Percentiles rank a stretch among this genome's conserved stretches.
phyloP scores from a whole-genome alignment of 768 basidiomycete genomes.

The Rhizopogon sp. region DNA sequence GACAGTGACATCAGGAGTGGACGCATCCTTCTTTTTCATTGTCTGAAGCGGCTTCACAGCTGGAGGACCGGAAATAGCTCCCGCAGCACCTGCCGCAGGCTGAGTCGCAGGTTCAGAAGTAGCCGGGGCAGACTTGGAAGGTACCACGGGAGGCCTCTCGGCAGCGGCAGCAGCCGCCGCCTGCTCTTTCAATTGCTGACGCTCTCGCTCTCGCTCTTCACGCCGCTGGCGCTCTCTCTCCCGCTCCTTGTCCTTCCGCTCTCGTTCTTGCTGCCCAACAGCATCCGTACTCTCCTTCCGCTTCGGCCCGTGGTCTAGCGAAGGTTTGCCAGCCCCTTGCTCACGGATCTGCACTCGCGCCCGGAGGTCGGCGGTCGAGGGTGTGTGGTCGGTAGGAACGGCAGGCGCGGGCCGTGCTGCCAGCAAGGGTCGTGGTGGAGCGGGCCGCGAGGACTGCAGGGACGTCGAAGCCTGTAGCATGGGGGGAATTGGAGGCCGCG shows the following conservation, averaged over 20 bases:
- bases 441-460: conserved; percentile 56
- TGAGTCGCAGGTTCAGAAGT: conserved; percentile 38
- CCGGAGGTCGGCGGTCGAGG: conserved; percentile 61
- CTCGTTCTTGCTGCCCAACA: conserved; percentile 31
- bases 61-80: conserved; percentile 48
- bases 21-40: conserved; percentile 49
- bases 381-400: conserved; percentile 48
- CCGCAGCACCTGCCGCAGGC: conserved; percentile 42
- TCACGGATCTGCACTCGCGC: conserved; percentile 54
- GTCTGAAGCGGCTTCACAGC: conserved; percentile 75
- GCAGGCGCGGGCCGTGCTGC: conserved; percentile 53
- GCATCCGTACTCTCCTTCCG: conserved; percentile 47
- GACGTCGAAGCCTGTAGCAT: conserved; percentile 27
- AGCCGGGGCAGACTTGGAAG: conserved; percentile 41
- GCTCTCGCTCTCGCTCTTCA: conserved; percentile 29
- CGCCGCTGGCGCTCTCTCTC: conserved; percentile 30
- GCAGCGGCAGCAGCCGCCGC: conserved; percentile 28
- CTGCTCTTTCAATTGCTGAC: conserved; percentile 16
- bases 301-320: conserved; percentile 28
- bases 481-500: conserved; percentile 23
- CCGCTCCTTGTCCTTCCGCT: conserved; percentile 27
- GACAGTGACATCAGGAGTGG: conserved; percentile 44
- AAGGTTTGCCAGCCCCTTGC: conserved; percentile 26
- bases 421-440: conserved; percentile 64
- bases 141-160: conserved; percentile 36